Evolutionary conservation across 1,284 basidiomycete genomes (phyloP).

Genomic region (Rhodotorula sp.): DNA sequence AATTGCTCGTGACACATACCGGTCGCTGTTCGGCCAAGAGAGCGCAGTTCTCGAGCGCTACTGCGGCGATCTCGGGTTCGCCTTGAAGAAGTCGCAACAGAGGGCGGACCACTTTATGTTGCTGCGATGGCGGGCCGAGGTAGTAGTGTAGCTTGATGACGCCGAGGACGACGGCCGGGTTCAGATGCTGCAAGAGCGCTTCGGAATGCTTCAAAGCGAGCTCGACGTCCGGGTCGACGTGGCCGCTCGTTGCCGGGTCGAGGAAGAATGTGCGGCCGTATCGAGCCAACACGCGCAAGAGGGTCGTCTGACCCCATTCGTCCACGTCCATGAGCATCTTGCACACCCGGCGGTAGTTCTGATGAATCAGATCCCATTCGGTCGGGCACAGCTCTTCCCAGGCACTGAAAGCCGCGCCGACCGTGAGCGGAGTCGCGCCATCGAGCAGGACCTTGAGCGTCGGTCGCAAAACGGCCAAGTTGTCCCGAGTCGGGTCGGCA

Average conservation of each 20-base stretch:
- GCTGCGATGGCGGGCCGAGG: slow-evolving; percentile 61
- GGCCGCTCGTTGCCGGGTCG: slow-evolving; percentile 59
- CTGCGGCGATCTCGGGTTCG: slow-evolving; percentile 63
- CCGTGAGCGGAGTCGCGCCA: slow-evolving; percentile 80
- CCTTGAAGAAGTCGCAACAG: slow-evolving; percentile 64
- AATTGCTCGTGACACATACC: background rate
- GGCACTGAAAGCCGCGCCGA: slow-evolving; percentile 80
- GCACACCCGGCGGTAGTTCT: slow-evolving; percentile 82
- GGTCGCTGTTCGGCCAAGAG: slow-evolving; percentile 62
- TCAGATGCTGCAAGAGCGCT: slow-evolving; percentile 76
- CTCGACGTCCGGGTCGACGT: slow-evolving; percentile 65
- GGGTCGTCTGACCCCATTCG: slow-evolving; percentile 88
- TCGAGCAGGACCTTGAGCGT: slow-evolving; percentile 72
- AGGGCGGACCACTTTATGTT: slow-evolving; percentile 61
- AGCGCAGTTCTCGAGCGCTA: slow-evolving; percentile 68
- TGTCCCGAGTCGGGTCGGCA: slow-evolving; percentile 19
- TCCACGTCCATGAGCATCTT: slow-evolving; percentile 82
- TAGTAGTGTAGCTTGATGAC: slow-evolving; percentile 71
- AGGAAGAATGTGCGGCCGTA: slow-evolving; percentile 84
- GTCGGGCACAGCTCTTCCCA: slow-evolving; percentile 81
- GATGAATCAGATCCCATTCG: slow-evolving; percentile 75
- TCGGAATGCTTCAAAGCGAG: slow-evolving; percentile 70
- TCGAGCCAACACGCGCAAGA: slow-evolving; percentile 72
- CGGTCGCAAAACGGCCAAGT: slow-evolving; percentile 58
- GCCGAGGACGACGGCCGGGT: slow-evolving; percentile 78